Conservation (phyloP, 371 early-diverging fungal species). For the Haplosporangium sp. region DNA sequence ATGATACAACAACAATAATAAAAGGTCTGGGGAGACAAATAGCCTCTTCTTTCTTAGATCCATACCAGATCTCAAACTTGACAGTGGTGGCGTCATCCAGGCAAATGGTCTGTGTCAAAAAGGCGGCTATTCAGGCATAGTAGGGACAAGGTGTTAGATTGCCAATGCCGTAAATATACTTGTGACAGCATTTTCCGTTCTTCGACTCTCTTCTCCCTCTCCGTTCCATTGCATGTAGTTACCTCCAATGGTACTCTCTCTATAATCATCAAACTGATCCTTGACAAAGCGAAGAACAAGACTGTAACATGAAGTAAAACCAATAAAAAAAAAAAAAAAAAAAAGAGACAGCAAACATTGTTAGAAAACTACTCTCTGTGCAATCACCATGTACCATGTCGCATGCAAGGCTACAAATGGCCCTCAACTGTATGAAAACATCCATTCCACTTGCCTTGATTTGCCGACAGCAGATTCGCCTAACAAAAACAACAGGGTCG, state of each 20-base stretch:
- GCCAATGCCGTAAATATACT: neutral
- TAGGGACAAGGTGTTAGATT: neutral
- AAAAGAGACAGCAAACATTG: neutral
- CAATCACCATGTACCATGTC: neutral
- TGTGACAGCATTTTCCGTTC: conserved; percentile 21
- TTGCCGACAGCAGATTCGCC: conserved; percentile 93
- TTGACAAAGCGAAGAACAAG: conserved; percentile 96
- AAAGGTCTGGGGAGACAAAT: too few relatives aligned
- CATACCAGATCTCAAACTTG: conserved; percentile 90
- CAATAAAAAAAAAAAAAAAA: neutral
- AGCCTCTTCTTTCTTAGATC: too few relatives aligned
- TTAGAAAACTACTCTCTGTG: neutral
- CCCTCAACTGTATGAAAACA: neutral
- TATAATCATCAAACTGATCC: conserved; percentile 97
- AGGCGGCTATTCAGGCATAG: conserved; percentile 73
- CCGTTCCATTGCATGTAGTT: conserved; percentile 18
- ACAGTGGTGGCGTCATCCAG: conserved; percentile 80
- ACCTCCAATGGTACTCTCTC: conserved; percentile 98
- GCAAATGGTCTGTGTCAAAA: conserved; percentile 79
- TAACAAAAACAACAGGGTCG: conserved; percentile 30
- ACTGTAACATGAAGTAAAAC: conserved; percentile 55
- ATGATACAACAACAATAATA: too few relatives aligned
- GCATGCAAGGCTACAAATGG: too few relatives aligned
- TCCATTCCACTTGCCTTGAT: conserved; percentile 72
- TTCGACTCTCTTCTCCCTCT: conserved; percentile 6